Percentiles rank a stretch among this genome's conserved stretches.
Evolutionary conservation across 257 asterid species (phyloP).

Genomic region (Solanum virginianum): DNA sequence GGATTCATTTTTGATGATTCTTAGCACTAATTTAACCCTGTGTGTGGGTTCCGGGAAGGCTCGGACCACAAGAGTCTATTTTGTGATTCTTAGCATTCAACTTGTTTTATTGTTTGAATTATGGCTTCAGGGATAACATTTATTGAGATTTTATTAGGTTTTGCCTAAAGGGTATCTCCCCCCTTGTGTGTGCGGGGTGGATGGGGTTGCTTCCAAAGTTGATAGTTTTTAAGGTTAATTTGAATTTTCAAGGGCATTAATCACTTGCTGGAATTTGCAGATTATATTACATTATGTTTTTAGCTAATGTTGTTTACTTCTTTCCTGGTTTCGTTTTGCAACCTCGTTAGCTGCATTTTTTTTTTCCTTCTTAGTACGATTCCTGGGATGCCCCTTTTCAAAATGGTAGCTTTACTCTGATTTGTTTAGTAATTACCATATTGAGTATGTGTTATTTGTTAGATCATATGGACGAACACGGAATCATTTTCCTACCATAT

Average conservation of each 20-base stretch:
- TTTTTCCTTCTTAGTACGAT: neutral
- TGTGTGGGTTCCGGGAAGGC: neutral
- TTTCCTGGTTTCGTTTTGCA: neutral
- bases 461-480: neutral
- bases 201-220: neutral
- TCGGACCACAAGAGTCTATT: neutral
- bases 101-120: neutral
- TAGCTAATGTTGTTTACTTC: neutral
- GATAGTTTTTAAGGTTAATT: neutral
- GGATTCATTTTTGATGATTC: neutral
- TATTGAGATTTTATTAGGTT: neutral
- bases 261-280: neutral
- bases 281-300: neutral
- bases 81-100: neutral
- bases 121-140: neutral
- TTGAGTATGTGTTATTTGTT: neutral
- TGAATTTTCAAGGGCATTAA: neutral
- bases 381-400: neutral
- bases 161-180: neutral
- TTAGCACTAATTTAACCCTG: neutral
- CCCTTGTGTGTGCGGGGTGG: neutral
- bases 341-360: neutral
- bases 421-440: neutral
- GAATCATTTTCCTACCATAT: neutral
- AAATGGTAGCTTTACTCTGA: neutral